A percentile compares a stretch with the other conserved stretches of the same genome.
phyloP scores from a whole-genome alignment of 169 alveolate genomes.

The Plasmodium inui region DNA sequence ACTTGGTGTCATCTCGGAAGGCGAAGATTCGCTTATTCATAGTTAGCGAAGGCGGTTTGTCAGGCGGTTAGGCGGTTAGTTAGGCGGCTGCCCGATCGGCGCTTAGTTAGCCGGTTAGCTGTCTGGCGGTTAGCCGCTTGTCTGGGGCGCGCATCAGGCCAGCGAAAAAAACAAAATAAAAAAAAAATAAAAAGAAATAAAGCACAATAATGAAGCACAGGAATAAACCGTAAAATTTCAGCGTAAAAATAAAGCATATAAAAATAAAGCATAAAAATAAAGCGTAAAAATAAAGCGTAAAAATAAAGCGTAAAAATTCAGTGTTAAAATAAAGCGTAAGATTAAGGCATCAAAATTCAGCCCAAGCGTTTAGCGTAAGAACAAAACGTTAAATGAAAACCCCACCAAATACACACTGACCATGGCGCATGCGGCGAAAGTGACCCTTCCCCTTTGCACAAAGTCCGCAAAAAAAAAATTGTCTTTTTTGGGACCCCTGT shows the following conservation, averaged over 20 bases:
- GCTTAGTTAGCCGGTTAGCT: too few species aligned
- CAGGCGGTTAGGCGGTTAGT: background rate
- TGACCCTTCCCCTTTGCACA: background rate
- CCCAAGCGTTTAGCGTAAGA: background rate
- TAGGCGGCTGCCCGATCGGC: too few species aligned
- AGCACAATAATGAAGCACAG: background rate
- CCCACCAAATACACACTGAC: background rate
- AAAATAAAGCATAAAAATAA: too few species aligned
- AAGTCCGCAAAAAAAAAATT: background rate
- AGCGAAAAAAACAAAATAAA: background rate
- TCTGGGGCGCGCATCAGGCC: background rate
- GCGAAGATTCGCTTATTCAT: conserved; percentile 63
- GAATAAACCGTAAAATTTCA: background rate
- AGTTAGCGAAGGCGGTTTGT: background rate
- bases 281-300: background rate
- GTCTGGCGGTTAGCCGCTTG: background rate
- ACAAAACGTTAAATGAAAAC: background rate
- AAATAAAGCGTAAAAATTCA: background rate
- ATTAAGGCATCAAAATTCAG: background rate
- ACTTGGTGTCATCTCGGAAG: conserved; percentile 62
- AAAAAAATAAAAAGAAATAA: too few species aligned
- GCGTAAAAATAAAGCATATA: background rate
- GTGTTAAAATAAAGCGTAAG: background rate
- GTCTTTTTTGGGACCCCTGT: background rate
- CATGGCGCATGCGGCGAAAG: background rate